Percentiles rank a stretch among this genome's conserved stretches.
phyloP scores from a whole-genome alignment of 2,329 filamentous ascomycete genomes.

The Colletotrichum zoysiae region DNA sequence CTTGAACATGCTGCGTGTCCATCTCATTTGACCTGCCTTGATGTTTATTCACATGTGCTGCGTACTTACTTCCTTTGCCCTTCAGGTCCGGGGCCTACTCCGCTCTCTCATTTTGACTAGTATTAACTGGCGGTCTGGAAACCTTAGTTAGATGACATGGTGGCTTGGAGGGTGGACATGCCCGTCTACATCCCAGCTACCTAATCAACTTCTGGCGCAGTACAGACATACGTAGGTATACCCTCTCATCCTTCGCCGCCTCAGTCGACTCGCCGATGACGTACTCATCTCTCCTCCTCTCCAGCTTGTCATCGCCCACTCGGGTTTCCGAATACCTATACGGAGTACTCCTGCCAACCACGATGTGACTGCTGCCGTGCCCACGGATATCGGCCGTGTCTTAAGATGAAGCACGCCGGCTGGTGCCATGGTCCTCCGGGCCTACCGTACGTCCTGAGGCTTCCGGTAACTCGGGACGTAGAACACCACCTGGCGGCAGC shows the following conservation, averaged over 20 bases:
- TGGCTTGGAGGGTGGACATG: neutral
- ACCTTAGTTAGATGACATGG: slow-evolving; percentile 1
- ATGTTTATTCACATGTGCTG: neutral
- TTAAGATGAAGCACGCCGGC: slow-evolving; percentile 33
- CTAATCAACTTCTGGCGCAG: no score
- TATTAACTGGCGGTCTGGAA: slow-evolving; percentile 33
- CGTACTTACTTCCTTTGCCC: neutral
- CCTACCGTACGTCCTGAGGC: neutral
- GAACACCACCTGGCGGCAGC: neutral
- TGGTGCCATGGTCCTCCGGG: slow-evolving; percentile 28
- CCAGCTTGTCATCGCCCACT: neutral
- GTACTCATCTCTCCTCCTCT: slow-evolving; percentile 2
- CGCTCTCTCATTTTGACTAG: slow-evolving; percentile 10
- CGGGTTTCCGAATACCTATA: neutral
- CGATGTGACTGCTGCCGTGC: slow-evolving; percentile 11
- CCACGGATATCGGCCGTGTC: slow-evolving; percentile 20
- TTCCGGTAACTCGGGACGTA: slow-evolving; percentile 23
- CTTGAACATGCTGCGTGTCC: no score
- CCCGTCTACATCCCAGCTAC: neutral
- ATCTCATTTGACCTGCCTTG: neutral
- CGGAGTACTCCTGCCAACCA: slow-evolving; percentile 15
- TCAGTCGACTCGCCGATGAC: slow-evolving; percentile 10
- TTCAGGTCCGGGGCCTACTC: slow-evolving; percentile 6
- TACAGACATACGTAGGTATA: neutral
- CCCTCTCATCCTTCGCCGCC: neutral